These are phyloP conservation scores for Entonaema liquescens DNA, from an alignment of 495 filamentous ascomycete genomes.

Conservation along the genomic window DNA sequence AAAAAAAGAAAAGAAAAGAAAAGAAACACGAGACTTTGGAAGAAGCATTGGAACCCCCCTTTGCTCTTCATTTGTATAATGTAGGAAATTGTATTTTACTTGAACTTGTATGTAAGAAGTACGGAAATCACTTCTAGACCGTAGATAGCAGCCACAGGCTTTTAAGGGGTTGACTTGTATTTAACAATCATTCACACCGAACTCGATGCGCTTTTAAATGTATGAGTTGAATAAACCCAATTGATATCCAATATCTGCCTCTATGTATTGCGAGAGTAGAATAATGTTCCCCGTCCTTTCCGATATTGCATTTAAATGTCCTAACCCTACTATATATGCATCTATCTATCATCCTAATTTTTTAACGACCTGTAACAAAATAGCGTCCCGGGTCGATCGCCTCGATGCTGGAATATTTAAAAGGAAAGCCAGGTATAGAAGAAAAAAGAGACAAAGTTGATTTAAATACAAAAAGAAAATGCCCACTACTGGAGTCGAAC, in stretches of 20 bases:
- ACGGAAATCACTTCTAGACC: background rate
- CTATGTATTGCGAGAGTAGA: too few relatives aligned
- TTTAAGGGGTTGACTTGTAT: background rate
- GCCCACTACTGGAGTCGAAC: slow-evolving; percentile 35
- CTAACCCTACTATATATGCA: too few relatives aligned
- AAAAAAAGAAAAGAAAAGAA: too few relatives aligned
- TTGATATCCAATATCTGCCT: background rate
- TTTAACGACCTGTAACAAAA: too few relatives aligned
- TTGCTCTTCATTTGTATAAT: background rate
- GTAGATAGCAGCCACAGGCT: background rate
- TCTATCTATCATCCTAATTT: too few relatives aligned
- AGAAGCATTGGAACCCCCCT: background rate
- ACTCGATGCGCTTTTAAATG: background rate
- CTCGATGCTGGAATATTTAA: too few relatives aligned
- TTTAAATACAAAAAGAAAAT: background rate
- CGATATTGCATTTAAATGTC: too few relatives aligned
- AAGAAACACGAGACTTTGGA: background rate
- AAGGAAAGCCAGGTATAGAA: too few relatives aligned
- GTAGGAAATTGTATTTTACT: background rate
- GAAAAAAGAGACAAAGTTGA: background rate
- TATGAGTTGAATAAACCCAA: background rate
- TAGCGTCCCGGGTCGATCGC: too few relatives aligned
- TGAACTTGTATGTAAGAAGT: background rate
- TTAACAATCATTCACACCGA: background rate
- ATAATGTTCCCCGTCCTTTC: background rate